Percentiles rank a stretch among this genome's conserved stretches.
phyloP scores from a whole-genome alignment of 108 stramenopile genomes.

The Cyclotella choctawhatcheeana region DNA sequence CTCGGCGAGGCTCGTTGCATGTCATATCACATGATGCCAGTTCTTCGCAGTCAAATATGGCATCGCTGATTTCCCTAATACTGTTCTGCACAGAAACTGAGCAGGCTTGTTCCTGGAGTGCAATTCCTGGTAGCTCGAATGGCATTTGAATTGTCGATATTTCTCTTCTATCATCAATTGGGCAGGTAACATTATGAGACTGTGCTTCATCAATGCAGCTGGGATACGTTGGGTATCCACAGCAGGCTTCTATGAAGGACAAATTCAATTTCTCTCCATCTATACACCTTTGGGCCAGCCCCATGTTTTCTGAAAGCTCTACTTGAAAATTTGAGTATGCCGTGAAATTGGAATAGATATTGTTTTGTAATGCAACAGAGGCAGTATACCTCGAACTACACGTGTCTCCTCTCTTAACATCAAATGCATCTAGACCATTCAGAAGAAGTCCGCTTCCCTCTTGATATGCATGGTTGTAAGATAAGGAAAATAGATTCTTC shows the following conservation, averaged over 20 bases:
- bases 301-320: conserved; percentile 35
- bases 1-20: conserved; percentile 47
- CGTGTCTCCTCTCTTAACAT: conserved; percentile 46
- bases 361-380: conserved; percentile 43
- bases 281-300: conserved; percentile 39
- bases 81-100: conserved; percentile 31
- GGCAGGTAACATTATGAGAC: conserved; percentile 24
- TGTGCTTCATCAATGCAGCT: conserved; percentile 8
- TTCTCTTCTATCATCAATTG: conserved; percentile 45
- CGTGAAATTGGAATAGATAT: conserved; percentile 42
- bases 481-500: conserved; percentile 51
- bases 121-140: conserved; percentile 39
- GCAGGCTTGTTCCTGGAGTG: conserved; percentile 32
- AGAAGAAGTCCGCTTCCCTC: conserved; percentile 51
- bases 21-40: conserved; percentile 44
- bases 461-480: conserved; percentile 62
- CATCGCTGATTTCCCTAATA: conserved; percentile 42
- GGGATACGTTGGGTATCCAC: conserved; percentile 45
- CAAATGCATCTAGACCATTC: conserved; percentile 53
- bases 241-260: conserved; percentile 45
- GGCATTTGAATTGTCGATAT: conserved; percentile 35
- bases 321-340: conserved; percentile 40
- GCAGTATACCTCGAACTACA: conserved; percentile 43
- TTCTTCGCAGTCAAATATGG: conserved; percentile 50
- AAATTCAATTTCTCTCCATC: conserved; percentile 32